These are phyloP conservation scores for Collybia mongolica DNA, from an alignment of 768 basidiomycete genomes.

Conservation along the genomic window DNA sequence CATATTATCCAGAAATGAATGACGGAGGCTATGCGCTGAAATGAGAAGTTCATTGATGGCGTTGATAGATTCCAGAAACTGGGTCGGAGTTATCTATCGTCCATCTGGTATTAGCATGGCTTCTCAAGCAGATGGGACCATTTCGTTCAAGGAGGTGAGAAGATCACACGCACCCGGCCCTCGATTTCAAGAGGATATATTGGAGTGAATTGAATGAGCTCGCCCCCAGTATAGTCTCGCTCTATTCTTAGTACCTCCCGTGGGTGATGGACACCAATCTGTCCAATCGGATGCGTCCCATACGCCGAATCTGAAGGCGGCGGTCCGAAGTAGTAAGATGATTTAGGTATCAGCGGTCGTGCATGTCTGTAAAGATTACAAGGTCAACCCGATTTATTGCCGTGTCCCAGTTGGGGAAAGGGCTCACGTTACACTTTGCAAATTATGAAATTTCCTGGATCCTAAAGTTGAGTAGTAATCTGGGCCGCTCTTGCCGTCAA, in stretches of 20 bases:
- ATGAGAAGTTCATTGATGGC: conserved; percentile 87
- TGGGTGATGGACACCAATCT: conserved; percentile 86
- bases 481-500: conserved; percentile 33
- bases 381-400: conserved; percentile 8
- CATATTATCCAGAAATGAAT: conserved; percentile 75
- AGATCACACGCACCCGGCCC: conserved; percentile 65
- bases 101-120: conserved; percentile 6
- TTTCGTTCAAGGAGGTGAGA: not conserved
- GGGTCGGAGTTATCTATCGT: conserved; percentile 80
- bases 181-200: conserved; percentile 92
- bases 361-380: conserved; percentile 20
- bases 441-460: conserved; percentile 40
- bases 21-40: conserved; percentile 76
- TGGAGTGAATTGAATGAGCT: conserved; percentile 86
- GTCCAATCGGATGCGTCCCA: conserved; percentile 77
- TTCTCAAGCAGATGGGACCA: conserved; percentile 2
- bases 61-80: conserved; percentile 89
- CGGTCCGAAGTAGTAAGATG: conserved; percentile 83
- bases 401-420: conserved; percentile 9
- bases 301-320: conserved; percentile 77
- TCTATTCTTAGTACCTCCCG: conserved; percentile 91
- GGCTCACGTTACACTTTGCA: conserved; percentile 44
- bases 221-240: conserved; percentile 89
- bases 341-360: conserved; percentile 66
- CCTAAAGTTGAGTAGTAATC: conserved; percentile 43